Conservation (phyloP, 2,329 filamentous ascomycete species). For the Bipolaris oryzae region DNA sequence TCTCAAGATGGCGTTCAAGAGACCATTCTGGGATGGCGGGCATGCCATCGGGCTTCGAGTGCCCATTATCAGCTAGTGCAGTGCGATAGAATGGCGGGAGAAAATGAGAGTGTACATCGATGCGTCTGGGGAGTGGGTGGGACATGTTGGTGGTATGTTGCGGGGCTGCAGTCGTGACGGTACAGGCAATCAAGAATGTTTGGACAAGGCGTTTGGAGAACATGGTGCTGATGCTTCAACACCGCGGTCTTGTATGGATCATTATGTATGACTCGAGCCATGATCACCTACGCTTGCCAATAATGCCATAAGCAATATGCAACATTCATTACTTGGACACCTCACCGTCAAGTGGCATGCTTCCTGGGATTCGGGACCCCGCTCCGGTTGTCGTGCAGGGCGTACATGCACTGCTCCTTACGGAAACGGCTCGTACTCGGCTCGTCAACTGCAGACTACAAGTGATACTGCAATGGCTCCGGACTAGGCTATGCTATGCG, state of each 20-base stretch:
- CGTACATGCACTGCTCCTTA: background rate
- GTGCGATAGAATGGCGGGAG: constrained; percentile 52
- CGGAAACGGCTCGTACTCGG: background rate
- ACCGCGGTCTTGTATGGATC: background rate
- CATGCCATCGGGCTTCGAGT: constrained; percentile 58
- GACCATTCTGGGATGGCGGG: constrained; percentile 57
- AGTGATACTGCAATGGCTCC: background rate
- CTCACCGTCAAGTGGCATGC: background rate
- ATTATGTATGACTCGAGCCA: background rate
- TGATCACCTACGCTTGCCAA: background rate
- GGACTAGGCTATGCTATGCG: background rate
- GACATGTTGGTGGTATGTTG: constrained; percentile 22
- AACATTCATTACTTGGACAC: background rate
- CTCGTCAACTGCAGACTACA: background rate
- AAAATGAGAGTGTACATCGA: constrained; percentile 59
- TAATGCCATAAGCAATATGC: background rate
- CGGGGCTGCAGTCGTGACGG: background rate
- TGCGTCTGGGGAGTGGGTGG: constrained; percentile 36
- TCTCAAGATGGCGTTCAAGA: constrained; percentile 52
- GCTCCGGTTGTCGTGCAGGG: background rate
- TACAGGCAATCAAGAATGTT: constrained; percentile 1
- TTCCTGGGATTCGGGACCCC: constrained; percentile 9
- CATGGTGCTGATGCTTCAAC: background rate
- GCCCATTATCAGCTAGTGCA: constrained; percentile 50
- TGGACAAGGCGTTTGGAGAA: background rate